Evolutionary conservation across 768 basidiomycete species (phyloP), one percentile per base, ranked within the genome.

Genomic region (Tulasnella sp.): DNA sequence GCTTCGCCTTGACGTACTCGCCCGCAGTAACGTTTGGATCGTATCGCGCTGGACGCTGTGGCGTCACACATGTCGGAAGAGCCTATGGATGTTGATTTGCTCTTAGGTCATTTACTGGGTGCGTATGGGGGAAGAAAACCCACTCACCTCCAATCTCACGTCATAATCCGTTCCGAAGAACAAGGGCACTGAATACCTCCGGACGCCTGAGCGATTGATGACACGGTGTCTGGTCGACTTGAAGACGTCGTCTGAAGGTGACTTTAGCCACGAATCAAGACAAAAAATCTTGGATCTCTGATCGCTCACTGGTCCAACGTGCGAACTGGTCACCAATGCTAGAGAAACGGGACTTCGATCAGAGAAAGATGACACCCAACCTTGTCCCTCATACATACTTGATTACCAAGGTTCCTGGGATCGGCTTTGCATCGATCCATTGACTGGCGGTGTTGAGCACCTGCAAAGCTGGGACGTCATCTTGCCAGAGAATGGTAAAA

Each of bases 161-260:
- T 92, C 77, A 66, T 93, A 90, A 68, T 93, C 83, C 7, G 86
- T 83, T 0, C 91, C 90, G 66, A 92, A 93, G 74, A 96, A 95
- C 27, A 90, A 73, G 1, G 91, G 92, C 4, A 93, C 87, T 0
- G 88, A 89, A 70, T 88, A 90, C 21, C 91, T 80, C 65, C 80
- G 78, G 26, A 74, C 64, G 0, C 86, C 85, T 10, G 83, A 80
- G 19, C 78, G 73, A 67, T 94, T 92, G 60, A 89, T 80, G 0
- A 85, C 93, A 13, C 93, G 82, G 70, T 97, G 94, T 1, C 86
- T 76, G 0, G 92, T 94, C 0, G 88, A 92, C 65, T 88, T 89
- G 79, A 93, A 95, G 43, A 91, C 75, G 65, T 88, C 89, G 65
- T 94, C 88, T 94, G 30, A 2, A 15, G 10, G 24, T 51, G 32